phyloP scores from a whole-genome alignment of 2,329 filamentous ascomycete genomes.

The Trichoderma sp. region DNA sequence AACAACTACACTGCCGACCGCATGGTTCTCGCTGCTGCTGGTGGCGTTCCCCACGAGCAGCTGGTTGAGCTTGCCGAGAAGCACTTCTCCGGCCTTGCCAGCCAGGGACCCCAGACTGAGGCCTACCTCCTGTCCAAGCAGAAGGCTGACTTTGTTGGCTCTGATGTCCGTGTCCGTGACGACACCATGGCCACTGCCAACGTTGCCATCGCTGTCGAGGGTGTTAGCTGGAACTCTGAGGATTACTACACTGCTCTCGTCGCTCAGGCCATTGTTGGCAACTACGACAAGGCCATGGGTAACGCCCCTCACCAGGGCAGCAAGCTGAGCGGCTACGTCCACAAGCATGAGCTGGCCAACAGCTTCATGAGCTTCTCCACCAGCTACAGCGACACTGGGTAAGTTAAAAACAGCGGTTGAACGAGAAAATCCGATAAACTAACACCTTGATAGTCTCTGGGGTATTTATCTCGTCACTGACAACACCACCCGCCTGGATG shows the following conservation, averaged over 20 bases:
- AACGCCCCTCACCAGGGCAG: constrained; percentile 96
- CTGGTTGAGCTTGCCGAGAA: constrained; percentile 95
- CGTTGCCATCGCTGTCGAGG: constrained; percentile 97
- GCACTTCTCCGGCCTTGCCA: constrained; percentile 81
- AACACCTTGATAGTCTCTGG: constrained; percentile 85
- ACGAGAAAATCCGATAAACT: constrained; percentile 21
- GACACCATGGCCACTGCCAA: constrained; percentile 95
- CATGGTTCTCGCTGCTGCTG: constrained; percentile 96
- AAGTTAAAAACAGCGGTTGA: constrained; percentile 37
- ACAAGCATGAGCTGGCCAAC: constrained; percentile 94
- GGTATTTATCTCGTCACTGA: constrained; percentile 98
- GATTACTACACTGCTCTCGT: constrained; percentile 99
- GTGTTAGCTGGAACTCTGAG: constrained; percentile 98
- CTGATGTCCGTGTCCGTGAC: constrained; percentile 91
- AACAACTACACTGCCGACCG: constrained; percentile 99
- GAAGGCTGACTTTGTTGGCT: constrained; percentile 93
- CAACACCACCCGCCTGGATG: constrained; percentile 81
- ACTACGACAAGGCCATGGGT: constrained; percentile 99
- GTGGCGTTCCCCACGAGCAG: constrained; percentile 89
- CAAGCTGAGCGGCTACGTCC: constrained; percentile 93
- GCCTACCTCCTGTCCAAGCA: constrained; percentile 76
- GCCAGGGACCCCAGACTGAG: constrained; percentile 69
- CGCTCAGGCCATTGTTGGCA: constrained; percentile 96
- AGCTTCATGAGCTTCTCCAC: constrained; percentile 99
- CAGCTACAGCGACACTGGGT: constrained; percentile 99